A percentile compares a stretch with the other conserved stretches of the same genome.
These are phyloP conservation scores for Coprinopsis strossmayeri DNA, from an alignment of 768 basidiomycete genomes.

Conservation along the genomic window DNA sequence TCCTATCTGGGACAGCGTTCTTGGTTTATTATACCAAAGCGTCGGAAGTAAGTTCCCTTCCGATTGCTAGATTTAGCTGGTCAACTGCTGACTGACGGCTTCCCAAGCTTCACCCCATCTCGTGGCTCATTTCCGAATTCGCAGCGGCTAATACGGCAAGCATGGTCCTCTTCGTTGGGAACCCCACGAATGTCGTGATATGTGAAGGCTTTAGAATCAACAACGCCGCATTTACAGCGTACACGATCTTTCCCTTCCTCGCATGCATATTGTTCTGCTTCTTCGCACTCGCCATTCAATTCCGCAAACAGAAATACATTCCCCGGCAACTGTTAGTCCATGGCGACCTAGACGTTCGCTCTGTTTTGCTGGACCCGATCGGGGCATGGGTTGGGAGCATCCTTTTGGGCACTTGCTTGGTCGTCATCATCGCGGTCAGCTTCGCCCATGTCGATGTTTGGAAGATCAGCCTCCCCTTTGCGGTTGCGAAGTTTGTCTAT, in stretches of 20 bases:
- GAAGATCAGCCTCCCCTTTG: constrained; percentile 81
- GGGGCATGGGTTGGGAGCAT: constrained; percentile 71
- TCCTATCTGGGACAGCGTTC: constrained; percentile 87
- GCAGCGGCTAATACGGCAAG: constrained; percentile 76
- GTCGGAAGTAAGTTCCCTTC: constrained; percentile 20
- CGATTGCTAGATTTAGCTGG: neutral
- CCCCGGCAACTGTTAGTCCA: constrained; percentile 35
- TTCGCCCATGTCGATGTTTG: constrained; percentile 76
- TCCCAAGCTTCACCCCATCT: constrained; percentile 38
- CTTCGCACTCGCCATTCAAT: constrained; percentile 51
- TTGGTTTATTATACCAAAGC: constrained; percentile 82
- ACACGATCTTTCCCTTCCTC: constrained; percentile 77
- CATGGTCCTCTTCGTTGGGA: constrained; percentile 75
- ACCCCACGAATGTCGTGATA: constrained; percentile 92
- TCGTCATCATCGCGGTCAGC: constrained; percentile 67
- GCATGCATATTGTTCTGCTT: constrained; percentile 60
- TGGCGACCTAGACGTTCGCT: constrained; percentile 40
- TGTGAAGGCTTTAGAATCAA: constrained; percentile 80
- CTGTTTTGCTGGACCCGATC: constrained; percentile 64
- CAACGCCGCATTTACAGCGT: constrained; percentile 74
- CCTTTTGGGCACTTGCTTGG: constrained; percentile 60
- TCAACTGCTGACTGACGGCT: neutral
- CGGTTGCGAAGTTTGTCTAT: constrained; percentile 59
- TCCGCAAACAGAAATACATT: constrained; percentile 45
- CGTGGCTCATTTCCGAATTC: constrained; percentile 74